A percentile compares a stretch with the other conserved stretches of the same genome.
Evolutionary conservation across 495 filamentous ascomycete species (phyloP).

Genomic region (Cladorrhinum samala): DNA sequence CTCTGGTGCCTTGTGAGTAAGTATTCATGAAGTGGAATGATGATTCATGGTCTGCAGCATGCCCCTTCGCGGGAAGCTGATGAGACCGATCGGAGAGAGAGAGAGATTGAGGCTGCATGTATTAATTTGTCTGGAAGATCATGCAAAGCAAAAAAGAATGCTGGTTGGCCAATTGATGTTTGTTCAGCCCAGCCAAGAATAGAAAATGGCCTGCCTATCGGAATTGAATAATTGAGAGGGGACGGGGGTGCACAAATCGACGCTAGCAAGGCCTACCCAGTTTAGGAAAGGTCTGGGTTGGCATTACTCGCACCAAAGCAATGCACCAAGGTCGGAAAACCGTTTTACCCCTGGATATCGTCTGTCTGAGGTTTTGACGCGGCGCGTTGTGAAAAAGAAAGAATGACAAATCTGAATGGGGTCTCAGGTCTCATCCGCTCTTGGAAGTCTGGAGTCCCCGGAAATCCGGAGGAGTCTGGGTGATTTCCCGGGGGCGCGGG

Average conservation of each 20-base stretch:
- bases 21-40: too few relatives aligned
- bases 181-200: not conserved
- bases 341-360: not conserved
- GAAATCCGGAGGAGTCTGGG: too few relatives aligned
- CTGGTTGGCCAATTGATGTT: not conserved
- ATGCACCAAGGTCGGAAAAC: not conserved
- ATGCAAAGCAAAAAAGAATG: not conserved
- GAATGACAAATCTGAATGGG: too few relatives aligned
- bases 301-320: not conserved
- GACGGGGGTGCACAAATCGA: not conserved
- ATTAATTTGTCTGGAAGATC: too few relatives aligned
- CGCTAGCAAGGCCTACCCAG: not conserved
- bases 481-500: not conserved
- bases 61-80: too few relatives aligned
- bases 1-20: too few relatives aligned
- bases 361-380: too few relatives aligned
- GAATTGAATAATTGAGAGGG: not conserved
- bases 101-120: not conserved
- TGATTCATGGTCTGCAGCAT: too few relatives aligned
- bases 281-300: not conserved
- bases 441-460: too few relatives aligned
- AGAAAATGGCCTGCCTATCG: not conserved
- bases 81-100: too few relatives aligned
- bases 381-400: too few relatives aligned
- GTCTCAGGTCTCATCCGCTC: not conserved